Evolutionary conservation across 257 asterid species (phyloP), one percentile per base, ranked within the genome.

Genomic region (Capsicum baccatum): DNA sequence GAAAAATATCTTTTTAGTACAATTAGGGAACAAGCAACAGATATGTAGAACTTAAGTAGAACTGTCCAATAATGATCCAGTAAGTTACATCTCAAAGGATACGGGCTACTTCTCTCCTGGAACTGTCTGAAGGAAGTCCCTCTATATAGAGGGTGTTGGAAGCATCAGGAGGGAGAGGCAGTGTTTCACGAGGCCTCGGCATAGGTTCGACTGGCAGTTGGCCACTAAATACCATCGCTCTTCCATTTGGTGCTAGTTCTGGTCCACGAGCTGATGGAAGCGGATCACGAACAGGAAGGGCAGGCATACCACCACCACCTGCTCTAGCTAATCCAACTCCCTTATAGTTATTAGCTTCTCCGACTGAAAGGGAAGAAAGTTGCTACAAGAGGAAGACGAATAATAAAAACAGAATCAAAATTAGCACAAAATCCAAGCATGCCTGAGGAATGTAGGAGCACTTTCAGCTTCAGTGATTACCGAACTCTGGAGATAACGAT

Each of bases 161-260:
- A 81, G 94, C 94, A 91, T 91, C 93, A 6, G 88, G 89, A 66
- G 94, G 94, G 37, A 91, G 89, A 64, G 93, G 90, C 54, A 91
- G 58, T 5, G 85, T 70, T 70, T 88, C 91, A 83, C 84, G 89
- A 82, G 90, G 87, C 81, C 91, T 88, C 58, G 83, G 13, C 74
- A 90, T 55, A 81, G 89, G 84, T 26, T 91, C 91, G 4, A 79
- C 64, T 16, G 89, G 84, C 54, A 87, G 56, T 80, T 84, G 92
- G 50, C 88, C 88, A 63, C 84, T 82, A 79, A 81, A 86, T 79
- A 84, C 87, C 82, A 86, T 60, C 59, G 88, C 84, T 84, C 91
- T 85, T 21, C 89, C 89, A 86, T 83, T 87, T 52, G 90, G 83
- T 70, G 84, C 86, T 63, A 85, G 80, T 68, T 89, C 90, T 79